These are phyloP conservation scores for Caloboletus firmus DNA, from an alignment of 1,284 basidiomycete species.

Conservation along the genomic window DNA sequence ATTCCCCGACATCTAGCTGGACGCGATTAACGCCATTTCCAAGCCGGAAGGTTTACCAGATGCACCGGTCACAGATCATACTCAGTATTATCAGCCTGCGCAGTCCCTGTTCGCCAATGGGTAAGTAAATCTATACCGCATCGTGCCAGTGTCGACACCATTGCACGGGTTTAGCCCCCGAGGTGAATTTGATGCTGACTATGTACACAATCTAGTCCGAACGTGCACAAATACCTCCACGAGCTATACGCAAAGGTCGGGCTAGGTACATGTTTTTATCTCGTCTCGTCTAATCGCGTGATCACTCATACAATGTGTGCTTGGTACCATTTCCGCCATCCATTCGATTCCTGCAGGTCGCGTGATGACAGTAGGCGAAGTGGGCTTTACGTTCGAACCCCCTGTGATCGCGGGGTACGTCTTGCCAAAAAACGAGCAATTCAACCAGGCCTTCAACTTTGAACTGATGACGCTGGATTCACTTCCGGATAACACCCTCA, in stretches of 20 bases:
- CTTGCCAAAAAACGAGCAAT: conserved; percentile 59
- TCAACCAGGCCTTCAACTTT: conserved; percentile 71
- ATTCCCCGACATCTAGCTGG: conserved; percentile 47
- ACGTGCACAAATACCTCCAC: conserved; percentile 66
- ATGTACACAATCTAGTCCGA: conserved; percentile 44
- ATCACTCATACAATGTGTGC: conserved; percentile 12
- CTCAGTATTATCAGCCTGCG: conserved; percentile 58
- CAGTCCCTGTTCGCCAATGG: conserved; percentile 69
- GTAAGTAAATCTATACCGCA: conserved; percentile 36
- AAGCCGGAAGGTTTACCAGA: conserved; percentile 66
- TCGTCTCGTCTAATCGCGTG: conserved; percentile 18
- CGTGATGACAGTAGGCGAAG: conserved; percentile 71
- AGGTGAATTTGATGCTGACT: conserved; percentile 18
- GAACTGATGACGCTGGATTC: conserved; percentile 61
- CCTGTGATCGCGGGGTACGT: conserved; percentile 56
- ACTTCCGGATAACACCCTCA: conserved; percentile 41
- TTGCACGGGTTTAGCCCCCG: conserved; percentile 8
- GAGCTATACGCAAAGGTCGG: conserved; percentile 66
- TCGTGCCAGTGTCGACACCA: conserved; percentile 7
- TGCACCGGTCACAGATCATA: conserved; percentile 54
- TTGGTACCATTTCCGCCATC: not conserved
- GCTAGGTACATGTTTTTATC: conserved; percentile 44
- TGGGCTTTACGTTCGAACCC: conserved; percentile 55
- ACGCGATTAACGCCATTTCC: conserved; percentile 68
- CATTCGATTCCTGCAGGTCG: conserved; percentile 39